These are phyloP conservation scores for Coemansia interrupta DNA, from an alignment of 192 early-diverging fungal species.

Conservation along the genomic window DNA sequence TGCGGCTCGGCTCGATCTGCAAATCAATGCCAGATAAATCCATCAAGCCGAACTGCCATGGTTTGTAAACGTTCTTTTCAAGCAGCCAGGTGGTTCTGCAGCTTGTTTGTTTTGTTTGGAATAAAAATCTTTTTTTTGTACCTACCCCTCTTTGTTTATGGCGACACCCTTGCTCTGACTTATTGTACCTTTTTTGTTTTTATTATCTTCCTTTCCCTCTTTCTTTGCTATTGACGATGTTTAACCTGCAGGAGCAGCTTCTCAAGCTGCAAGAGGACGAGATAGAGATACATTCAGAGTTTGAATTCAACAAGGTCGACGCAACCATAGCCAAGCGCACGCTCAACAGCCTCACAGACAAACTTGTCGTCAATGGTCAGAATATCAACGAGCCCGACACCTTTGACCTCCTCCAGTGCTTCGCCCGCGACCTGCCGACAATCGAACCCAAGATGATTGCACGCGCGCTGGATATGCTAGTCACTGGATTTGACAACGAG, in stretches of 20 bases:
- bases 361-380: constrained; percentile 42
- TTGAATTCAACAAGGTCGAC: constrained; percentile 39
- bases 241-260: constrained; percentile 60
- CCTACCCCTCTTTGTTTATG: background rate
- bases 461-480: constrained; percentile 65
- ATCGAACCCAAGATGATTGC: constrained; percentile 49
- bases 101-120: background rate
- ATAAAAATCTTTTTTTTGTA: background rate
- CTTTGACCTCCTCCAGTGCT: constrained; percentile 34
- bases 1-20: no score
- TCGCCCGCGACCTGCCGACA: constrained; percentile 48
- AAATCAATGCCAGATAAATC: background rate
- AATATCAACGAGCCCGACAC: constrained; percentile 32
- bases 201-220: background rate
- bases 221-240: constrained; percentile 25
- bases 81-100: background rate
- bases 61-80: background rate
- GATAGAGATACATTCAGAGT: constrained; percentile 36
- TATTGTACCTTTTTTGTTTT: background rate
- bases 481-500: constrained; percentile 68
- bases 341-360: constrained; percentile 55
- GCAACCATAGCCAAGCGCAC: constrained; percentile 41
- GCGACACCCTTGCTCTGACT: background rate
- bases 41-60: no score
- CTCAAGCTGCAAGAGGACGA: constrained; percentile 58